Conservation (phyloP, 371 early-diverging fungal species). For the Haplosporangium sp. region DNA sequence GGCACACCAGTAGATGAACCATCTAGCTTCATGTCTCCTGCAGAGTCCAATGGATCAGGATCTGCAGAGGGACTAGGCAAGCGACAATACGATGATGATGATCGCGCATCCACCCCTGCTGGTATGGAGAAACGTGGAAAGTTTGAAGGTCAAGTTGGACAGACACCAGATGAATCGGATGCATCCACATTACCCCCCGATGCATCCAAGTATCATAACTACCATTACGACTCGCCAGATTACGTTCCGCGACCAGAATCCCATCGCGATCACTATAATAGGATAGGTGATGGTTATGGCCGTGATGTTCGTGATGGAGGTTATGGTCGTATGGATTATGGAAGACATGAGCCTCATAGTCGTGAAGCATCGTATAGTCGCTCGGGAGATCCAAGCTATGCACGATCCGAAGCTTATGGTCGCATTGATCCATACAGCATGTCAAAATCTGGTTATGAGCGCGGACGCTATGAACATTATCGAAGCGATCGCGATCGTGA, state of each 20-base stretch:
- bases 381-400: conserved; percentile 28
- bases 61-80: conserved; percentile 44
- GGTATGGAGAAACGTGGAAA: conserved; percentile 54
- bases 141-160: conserved; percentile 24
- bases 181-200: conserved; percentile 12
- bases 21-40: conserved; percentile 50
- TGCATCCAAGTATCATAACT: conserved; percentile 16
- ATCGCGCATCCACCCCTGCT: conserved; percentile 53
- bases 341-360: conserved; percentile 34
- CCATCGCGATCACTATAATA: conserved; percentile 41
- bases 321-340: conserved; percentile 42
- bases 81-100: conserved; percentile 53
- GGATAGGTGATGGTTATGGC: conserved; percentile 27
- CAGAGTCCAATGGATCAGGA: conserved; percentile 50
- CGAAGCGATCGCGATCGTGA: conserved; percentile 52
- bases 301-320: conserved; percentile 38
- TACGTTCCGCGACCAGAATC: conserved; percentile 31
- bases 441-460: conserved; percentile 43
- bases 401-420: conserved; percentile 40
- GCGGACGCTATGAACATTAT: conserved; percentile 51
- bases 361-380: conserved; percentile 49
- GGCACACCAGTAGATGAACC: conserved; percentile 43
- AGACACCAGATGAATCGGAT: conserved; percentile 23
- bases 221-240: conserved; percentile 40
- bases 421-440: conserved; percentile 39